Percentiles rank a stretch among this genome's conserved stretches.
These are phyloP conservation scores for Rhizopogon vesiculosus DNA, from an alignment of 768 basidiomycete species.

Conservation along the genomic window DNA sequence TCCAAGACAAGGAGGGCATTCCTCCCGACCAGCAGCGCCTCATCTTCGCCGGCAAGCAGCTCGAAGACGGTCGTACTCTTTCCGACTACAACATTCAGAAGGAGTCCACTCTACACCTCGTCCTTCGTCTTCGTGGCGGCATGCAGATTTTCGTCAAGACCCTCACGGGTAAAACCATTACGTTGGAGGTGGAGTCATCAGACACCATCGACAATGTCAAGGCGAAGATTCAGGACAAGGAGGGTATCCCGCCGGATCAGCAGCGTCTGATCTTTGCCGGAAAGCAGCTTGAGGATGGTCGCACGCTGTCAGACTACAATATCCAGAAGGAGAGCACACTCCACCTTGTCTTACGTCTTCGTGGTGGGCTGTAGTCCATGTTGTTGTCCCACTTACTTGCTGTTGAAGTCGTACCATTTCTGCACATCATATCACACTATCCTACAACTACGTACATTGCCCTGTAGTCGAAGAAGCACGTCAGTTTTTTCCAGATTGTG, in stretches of 20 bases:
- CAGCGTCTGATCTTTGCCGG: constrained; percentile 76
- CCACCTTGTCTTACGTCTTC: constrained; percentile 60
- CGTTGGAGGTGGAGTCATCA: constrained; percentile 69
- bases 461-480: too few relatives aligned
- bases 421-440: neutral
- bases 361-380: constrained; percentile 31
- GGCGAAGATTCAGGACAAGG: constrained; percentile 77
- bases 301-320: constrained; percentile 55
- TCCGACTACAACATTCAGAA: constrained; percentile 93
- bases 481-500: too few relatives aligned
- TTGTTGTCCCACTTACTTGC: neutral
- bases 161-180: constrained; percentile 74
- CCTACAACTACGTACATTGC: neutral
- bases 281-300: constrained; percentile 31
- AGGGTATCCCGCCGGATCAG: constrained; percentile 75
- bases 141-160: constrained; percentile 76
- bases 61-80: constrained; percentile 90
- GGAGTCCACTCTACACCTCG: constrained; percentile 74
- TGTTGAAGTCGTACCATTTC: neutral
- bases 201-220: constrained; percentile 78
- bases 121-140: constrained; percentile 64
- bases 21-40: constrained; percentile 84
- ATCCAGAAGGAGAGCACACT: constrained; percentile 75
- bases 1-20: constrained; percentile 84
- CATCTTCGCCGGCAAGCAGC: constrained; percentile 91